These are phyloP conservation scores for Parietichytrium sp. DNA, from an alignment of 108 stramenopile species.

Conservation along the genomic window DNA sequence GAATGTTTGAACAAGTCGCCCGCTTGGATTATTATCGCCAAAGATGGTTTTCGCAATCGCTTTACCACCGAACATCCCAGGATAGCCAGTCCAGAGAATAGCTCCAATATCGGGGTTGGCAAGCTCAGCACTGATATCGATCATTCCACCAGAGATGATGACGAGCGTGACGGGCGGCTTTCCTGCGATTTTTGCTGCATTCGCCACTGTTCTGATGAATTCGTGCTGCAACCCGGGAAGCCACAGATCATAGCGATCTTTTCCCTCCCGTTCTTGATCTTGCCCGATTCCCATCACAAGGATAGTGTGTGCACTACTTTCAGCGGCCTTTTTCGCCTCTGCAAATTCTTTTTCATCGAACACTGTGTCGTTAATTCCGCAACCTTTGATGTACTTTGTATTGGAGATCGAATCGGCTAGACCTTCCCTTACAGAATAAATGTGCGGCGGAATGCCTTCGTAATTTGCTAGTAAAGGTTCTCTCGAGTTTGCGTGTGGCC, in stretches of 20 bases:
- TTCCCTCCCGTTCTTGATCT: slow-evolving; percentile 11
- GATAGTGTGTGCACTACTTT: neutral
- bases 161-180: slow-evolving; percentile 44
- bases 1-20: slow-evolving; percentile 48
- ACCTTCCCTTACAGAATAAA: slow-evolving; percentile 25
- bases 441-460: neutral
- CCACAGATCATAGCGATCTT: slow-evolving; percentile 31
- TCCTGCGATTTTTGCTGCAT: slow-evolving; percentile 17
- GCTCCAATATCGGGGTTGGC: slow-evolving; percentile 42
- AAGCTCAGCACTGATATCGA: slow-evolving; percentile 25
- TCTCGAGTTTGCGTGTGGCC: slow-evolving; percentile 43
- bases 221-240: slow-evolving; percentile 35
- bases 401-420: neutral
- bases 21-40: slow-evolving; percentile 43
- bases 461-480: slow-evolving; percentile 43
- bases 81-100: slow-evolving; percentile 48
- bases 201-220: slow-evolving; percentile 36
- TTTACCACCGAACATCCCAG: slow-evolving; percentile 34
- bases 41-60: slow-evolving; percentile 44
- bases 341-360: neutral
- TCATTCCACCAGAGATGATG: slow-evolving; percentile 38
- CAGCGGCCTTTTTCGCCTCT: neutral
- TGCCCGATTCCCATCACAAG: slow-evolving; percentile 44
- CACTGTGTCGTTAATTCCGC: neutral
- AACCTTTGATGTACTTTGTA: neutral